A percentile compares a stretch with the other conserved stretches of the same genome.
Conservation (phyloP, 768 basidiomycete species). For the Pleurotus salmoneostramineus region DNA sequence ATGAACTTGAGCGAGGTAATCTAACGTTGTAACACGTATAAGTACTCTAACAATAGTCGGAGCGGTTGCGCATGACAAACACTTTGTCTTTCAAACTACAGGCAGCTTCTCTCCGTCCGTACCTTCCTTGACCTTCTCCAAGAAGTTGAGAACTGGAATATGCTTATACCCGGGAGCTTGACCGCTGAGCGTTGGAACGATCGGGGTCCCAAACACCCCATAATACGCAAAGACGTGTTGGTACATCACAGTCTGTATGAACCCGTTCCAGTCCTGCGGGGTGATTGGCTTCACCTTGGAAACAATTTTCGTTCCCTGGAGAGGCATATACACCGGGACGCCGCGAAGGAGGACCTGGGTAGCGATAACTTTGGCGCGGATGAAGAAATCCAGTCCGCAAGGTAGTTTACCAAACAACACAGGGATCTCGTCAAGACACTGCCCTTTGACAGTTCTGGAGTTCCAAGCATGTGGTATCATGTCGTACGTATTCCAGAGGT, state of each 20-base stretch:
- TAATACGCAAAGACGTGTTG: neutral
- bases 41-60: no score
- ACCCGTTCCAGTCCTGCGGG: neutral
- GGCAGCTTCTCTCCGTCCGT: no score
- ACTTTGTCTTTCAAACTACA: no score
- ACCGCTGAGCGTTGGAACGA: neutral
- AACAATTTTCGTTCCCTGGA: neutral
- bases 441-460: neutral
- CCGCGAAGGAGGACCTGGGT: neutral
- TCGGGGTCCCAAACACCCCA: neutral
- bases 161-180: neutral
- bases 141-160: neutral
- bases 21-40: no score
- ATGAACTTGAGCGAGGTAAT: no score
- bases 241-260: neutral
- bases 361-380: neutral
- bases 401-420: neutral
- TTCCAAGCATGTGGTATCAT: slow-evolving; percentile 7
- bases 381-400: neutral
- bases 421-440: neutral
- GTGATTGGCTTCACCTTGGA: neutral
- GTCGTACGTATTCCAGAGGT: neutral
- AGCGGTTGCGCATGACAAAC: no score
- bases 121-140: neutral
- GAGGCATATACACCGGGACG: neutral